A percentile compares a stretch with the other conserved stretches of the same genome.
Conservation (phyloP, 1,284 basidiomycete genomes). For the Cerioporus squamosus region DNA sequence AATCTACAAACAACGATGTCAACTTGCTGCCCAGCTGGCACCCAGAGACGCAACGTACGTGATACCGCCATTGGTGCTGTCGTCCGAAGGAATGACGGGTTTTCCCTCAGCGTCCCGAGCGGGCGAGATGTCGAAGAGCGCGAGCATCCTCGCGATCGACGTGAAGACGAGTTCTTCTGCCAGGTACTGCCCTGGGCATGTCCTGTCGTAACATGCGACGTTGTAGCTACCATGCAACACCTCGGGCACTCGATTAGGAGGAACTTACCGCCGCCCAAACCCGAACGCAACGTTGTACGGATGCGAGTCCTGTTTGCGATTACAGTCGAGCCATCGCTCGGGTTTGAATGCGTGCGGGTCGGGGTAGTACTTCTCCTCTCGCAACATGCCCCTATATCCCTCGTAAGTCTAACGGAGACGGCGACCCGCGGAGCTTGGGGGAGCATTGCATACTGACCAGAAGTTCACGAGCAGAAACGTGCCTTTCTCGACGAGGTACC, state of each 20-base stretch:
- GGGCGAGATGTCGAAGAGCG: constrained; percentile 43
- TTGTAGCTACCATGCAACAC: too few species aligned
- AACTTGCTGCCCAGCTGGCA: too few species aligned
- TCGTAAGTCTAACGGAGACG: constrained; percentile 5
- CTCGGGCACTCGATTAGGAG: background rate
- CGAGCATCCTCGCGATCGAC: constrained; percentile 42
- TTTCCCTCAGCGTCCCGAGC: constrained; percentile 22
- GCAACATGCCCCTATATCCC: constrained; percentile 35
- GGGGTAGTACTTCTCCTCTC: constrained; percentile 39
- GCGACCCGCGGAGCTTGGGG: constrained; percentile 26
- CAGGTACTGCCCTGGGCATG: constrained; percentile 48
- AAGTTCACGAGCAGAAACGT: constrained; percentile 21
- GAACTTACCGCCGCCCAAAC: constrained; percentile 29
- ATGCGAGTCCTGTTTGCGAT: constrained; percentile 23
- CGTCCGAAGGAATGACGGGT: constrained; percentile 9
- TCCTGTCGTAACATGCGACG: constrained; percentile 21
- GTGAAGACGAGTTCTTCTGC: constrained; percentile 45
- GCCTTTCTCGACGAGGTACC: constrained; percentile 12
- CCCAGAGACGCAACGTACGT: constrained; percentile 3
- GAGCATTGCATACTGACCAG: constrained; percentile 6
- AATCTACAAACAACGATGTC: background rate
- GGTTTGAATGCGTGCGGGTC: constrained; percentile 41
- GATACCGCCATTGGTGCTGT: constrained; percentile 12
- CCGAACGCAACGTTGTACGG: constrained; percentile 37
- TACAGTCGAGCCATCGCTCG: constrained; percentile 34